phyloP scores from a whole-genome alignment of 768 basidiomycete genomes.

The Suillus decipiens region DNA sequence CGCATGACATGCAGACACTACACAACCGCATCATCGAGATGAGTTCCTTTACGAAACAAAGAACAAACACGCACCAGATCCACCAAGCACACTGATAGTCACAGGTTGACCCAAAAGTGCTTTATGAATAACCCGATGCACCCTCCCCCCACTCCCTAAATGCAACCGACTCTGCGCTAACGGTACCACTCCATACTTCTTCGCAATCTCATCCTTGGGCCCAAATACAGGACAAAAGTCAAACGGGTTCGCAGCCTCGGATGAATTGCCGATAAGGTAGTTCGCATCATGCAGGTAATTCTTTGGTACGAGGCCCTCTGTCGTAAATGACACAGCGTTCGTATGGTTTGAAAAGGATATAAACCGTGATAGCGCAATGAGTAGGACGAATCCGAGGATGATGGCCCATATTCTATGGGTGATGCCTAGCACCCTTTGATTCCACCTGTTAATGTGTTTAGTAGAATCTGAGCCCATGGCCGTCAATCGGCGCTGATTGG shows the following conservation, averaged over 20 bases:
- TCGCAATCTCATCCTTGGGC: constrained; percentile 75
- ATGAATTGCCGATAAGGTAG: constrained; percentile 29
- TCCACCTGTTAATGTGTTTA: constrained; percentile 49
- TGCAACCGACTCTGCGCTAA: constrained; percentile 78
- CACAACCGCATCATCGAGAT: constrained; percentile 1
- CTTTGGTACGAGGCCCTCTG: constrained; percentile 60
- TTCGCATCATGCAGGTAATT: constrained; percentile 77
- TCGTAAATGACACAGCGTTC: constrained; percentile 28
- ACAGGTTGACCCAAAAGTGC: constrained; percentile 84
- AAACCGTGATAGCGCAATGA: constrained; percentile 59
- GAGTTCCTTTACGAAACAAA: constrained; percentile 1
- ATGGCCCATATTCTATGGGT: constrained; percentile 73
- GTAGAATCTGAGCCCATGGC: constrained; percentile 49
- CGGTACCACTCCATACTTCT: constrained; percentile 73
- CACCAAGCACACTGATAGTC: constrained; percentile 88
- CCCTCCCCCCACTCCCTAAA: constrained; percentile 75
- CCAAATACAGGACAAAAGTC: constrained; percentile 90
- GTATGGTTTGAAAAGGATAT: constrained; percentile 44
- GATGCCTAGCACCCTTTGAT: constrained; percentile 60
- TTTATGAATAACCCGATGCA: constrained; percentile 81
- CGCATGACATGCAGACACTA: constrained; percentile 93
- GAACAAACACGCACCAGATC: constrained; percentile 63
- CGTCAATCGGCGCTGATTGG: constrained; percentile 40
- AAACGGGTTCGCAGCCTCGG: constrained; percentile 65
- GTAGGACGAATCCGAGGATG: constrained; percentile 51